Evolutionary conservation across 106 monocot genomes (phyloP), one percentile per base, ranked within the genome.

Genomic region (Dendrobium nobile): DNA sequence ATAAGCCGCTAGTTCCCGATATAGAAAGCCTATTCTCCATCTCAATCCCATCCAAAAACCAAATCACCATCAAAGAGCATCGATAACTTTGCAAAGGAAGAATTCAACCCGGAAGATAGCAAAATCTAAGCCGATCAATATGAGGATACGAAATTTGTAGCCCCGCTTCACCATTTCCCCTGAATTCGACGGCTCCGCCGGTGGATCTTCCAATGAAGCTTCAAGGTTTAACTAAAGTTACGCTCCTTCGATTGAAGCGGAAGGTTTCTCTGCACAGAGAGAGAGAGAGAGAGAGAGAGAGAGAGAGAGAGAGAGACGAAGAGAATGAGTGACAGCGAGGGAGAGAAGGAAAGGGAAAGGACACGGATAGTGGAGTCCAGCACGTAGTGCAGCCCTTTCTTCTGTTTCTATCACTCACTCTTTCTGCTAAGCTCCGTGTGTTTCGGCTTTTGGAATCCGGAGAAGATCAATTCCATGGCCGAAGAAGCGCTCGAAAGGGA

Each of bases 111-210:
- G 33, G 2, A 48, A 37, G 19, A 43, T 13, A 81, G 43, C 58
- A 11, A 7, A 82, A 16, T 15, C 6, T 7, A 65, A 7, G 15
- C 11, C 9, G 19, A 31, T 70, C 70, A 2, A 33, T 2, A 47
- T 81, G 85, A 92, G 92, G 92, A 92, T 90, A 92, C 92, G 92
- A 41, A 88, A 78, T 86, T 86, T 92, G 86, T 82, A 88, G 31
- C 90, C 88, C 26, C 90, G 90, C 77, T 88, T 92, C 76, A 82
- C 87, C 89, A 88, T 88, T 54, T 48, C 33, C 81, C 15, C 41
- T 24, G 15, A 47, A 27, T 33, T 28, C 51, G 54, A 74, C 31
- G 15, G 9, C 31, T 80, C 67, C 4, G 80, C 48, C 15, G 4
- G 17, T 74, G 5, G n/a, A 44, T 70, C 70, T 33, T 33, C 33